Percentiles rank a stretch among this genome's conserved stretches.
Evolutionary conservation across 352 stramenopile genomes (phyloP).

Genomic region (Blastocystis sp.): DNA sequence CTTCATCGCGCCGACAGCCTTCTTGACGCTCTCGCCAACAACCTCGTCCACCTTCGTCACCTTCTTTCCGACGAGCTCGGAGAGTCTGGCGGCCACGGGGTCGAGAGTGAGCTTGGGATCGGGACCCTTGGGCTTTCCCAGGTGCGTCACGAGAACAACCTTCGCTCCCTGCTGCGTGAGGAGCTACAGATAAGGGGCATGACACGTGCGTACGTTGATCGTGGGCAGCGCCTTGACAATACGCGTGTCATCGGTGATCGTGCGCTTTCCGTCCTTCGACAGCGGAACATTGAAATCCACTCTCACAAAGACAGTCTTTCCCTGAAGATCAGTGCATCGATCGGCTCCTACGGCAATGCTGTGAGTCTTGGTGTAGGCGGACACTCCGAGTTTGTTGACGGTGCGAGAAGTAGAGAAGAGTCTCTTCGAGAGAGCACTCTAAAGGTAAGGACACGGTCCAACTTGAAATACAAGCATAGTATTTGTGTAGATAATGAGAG

Average conservation of each 20-base stretch:
- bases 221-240: constrained; percentile 89
- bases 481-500: not conserved
- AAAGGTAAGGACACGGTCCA: too few relatives aligned
- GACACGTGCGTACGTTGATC: constrained; percentile 64
- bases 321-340: constrained; percentile 57
- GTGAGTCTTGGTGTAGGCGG: constrained; percentile 50
- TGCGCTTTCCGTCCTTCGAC: constrained; percentile 80
- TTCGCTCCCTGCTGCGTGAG: constrained; percentile 87
- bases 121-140: constrained; percentile 86
- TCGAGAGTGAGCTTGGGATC: constrained; percentile 51
- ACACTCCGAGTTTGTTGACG: constrained; percentile 50
- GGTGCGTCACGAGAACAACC: constrained; percentile 92
- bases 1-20: constrained; percentile 61
- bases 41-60: constrained; percentile 88
- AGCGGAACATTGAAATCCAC: constrained; percentile 99
- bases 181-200: constrained; percentile 70
- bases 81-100: constrained; percentile 73
- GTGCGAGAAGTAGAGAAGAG: constrained; percentile 43
- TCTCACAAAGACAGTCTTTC: constrained; percentile 93
- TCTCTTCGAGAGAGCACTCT: constrained; percentile 54
- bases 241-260: constrained; percentile 91
- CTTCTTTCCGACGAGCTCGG: constrained; percentile 75
- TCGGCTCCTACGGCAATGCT: constrained; percentile 5
- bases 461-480: constrained; percentile 53
- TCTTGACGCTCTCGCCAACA: constrained; percentile 78